Evolutionary conservation across 805 yeast species (phyloP), one percentile per base, ranked within the genome.

Genomic region (Saccharomyces kudriavzevii): DNA sequence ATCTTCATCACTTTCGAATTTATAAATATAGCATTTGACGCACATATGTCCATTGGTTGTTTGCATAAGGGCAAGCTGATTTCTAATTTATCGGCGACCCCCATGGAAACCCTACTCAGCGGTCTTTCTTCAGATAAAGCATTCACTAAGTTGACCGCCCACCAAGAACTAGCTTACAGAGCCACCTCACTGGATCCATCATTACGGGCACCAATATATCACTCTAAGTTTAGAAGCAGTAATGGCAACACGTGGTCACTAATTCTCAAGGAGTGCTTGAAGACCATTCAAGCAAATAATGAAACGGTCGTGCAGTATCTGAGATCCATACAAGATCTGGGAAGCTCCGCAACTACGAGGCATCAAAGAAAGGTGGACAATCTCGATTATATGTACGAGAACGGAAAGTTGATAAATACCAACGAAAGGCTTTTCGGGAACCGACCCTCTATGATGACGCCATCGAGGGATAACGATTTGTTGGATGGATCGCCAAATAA

Each of bases 41-140:
- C 85, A 2, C 85, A 84, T 63, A 77, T 87, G 53, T 77, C 85
- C 13, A 77, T 85, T 58, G 92, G 94, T 1, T 86, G 92, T 65
- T 63, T 87, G 50, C 85, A 83, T 60, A 83, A 84, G 49, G 81
- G 80, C 20, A 80, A 79, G 54, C 80, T 88, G 20, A 74, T 87
- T 8, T 79, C 72, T 1, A 55, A 85, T 47, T 68, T 79, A 11
- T 77, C 80, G 28, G 77, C 85, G 14, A 70, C 83, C 0, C 90
- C 89, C 6, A 71, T 83, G 49, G 79, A 77, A 50, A 83, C 90
- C 1, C 69, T 87, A 40, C 65, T 86, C 11, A 75, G 83, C 2
- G 92, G 92, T 0, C 73, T 87, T 56, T 76, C 77, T 50, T 83
- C 83, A 35, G 65, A 69, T 29, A 75, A 74, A 50, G 74, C 72